Evolutionary conservation across 371 early-diverging fungal species (phyloP), one percentile per base, ranked within the genome.

Genomic region (Parasitella parasitica): DNA sequence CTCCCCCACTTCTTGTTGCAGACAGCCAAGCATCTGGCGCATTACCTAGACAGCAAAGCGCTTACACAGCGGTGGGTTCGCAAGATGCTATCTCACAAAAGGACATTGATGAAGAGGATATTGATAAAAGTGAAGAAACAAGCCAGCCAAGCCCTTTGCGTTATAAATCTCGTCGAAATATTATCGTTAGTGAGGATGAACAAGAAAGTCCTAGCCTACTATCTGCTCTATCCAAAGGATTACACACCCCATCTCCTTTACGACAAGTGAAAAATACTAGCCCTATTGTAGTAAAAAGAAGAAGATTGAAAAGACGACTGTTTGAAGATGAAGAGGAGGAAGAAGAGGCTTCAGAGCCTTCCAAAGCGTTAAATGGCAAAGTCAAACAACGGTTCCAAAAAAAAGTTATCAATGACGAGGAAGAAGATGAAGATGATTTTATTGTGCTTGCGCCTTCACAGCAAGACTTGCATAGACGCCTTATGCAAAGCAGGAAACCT

Each of bases 361-460:
- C 13, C 4, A 0, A n/a, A n/a, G 13, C 9, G 24, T n/a, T 27
- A 46, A 46, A 30, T 15, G 9, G 12, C 24, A 46, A 46, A 22
- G 46, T 20, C 18, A 58, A 13, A 18, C 30, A 30, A 15, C 57
- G 49, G 4, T 22, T 58, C 30, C 43, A 30, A 27, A 32, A 43
- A 26, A 41, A 35, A 7, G 13, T 34, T n/a, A 5, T 9, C 22
- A 4, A 15, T 32, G 20, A 53, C 4, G 43, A 57, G 2, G 52
- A 53, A 11, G 43, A 57, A 4, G 52, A 36, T 26, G 62, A 62
- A n/a, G 60, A 62, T 3, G 58, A 52, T 24, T 49, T 41, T 6
- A 18, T 59, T 1, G n/a, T 50, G 34, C 28, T 26, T 43, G 27
- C 36, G 35, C 36, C 54, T 2, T 22, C 64, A 22, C 34, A 16